Evolutionary conservation across 192 early-diverging fungal species (phyloP).

Genomic region (Phycomyces blakesleeanus): DNA sequence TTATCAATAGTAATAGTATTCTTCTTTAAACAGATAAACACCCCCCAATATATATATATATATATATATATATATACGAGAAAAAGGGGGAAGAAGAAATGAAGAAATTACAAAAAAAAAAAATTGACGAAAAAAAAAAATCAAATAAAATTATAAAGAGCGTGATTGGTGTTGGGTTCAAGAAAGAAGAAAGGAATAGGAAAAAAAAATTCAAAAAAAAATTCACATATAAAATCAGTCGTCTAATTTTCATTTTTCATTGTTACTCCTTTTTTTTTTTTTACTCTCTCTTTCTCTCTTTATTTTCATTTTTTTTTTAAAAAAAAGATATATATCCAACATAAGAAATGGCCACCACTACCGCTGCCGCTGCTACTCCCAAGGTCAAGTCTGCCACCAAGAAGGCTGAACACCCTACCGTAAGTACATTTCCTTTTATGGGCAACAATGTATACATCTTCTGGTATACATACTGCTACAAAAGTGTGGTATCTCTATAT

Average conservation of each 20-base stretch:
- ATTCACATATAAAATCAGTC: background rate
- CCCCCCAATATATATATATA: too few species aligned
- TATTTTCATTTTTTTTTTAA: background rate
- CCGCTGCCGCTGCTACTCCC: background rate
- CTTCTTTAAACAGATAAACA: too few species aligned
- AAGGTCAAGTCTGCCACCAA: constrained; percentile 4
- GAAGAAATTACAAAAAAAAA: background rate
- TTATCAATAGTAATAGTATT: too few species aligned
- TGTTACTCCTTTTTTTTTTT: constrained; percentile 9
- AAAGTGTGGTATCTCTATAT: too few species aligned
- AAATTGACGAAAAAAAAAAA: background rate
- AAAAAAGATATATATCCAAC: background rate
- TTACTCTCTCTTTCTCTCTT: constrained; percentile 6
- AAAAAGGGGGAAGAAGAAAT: background rate
- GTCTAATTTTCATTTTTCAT: background rate
- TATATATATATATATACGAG: too few species aligned
- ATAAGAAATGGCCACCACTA: constrained; percentile 7
- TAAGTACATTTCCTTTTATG: constrained; percentile 8
- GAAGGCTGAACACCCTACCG: constrained; percentile 22
- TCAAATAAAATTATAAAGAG: background rate
- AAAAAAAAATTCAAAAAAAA: too few species aligned
- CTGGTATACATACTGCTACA: too few species aligned
- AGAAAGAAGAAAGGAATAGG: constrained; percentile 9
- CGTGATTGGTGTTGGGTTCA: background rate
- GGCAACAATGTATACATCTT: background rate